phyloP scores from a whole-genome alignment of 164 flowering plant genomes.

The Chimonanthus salicifolius region DNA sequence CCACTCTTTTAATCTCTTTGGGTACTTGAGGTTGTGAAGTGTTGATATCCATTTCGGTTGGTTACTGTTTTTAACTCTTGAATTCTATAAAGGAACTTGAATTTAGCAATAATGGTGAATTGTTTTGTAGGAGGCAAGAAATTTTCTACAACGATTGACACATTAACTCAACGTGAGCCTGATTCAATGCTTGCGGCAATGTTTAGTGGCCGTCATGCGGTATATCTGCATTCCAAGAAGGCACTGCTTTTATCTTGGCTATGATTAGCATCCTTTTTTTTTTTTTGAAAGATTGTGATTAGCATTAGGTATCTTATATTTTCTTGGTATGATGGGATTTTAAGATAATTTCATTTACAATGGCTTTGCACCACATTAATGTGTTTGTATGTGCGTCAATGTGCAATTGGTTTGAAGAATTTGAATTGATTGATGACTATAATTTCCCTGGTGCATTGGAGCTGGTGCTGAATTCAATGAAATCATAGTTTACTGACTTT shows the following conservation, averaged over 20 bases:
- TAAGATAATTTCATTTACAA: neutral
- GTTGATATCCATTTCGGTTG: neutral
- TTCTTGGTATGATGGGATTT: neutral
- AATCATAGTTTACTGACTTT: too few relatives aligned
- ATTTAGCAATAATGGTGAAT: neutral
- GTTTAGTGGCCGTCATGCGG: conserved; percentile 91
- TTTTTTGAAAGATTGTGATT: too few relatives aligned
- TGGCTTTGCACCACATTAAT: neutral
- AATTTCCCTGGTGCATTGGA: too few relatives aligned
- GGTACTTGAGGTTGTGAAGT: neutral
- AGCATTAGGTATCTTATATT: neutral
- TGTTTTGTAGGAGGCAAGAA: conserved; percentile 70
- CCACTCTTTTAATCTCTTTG: neutral
- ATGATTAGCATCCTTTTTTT: neutral
- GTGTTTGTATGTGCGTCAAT: neutral
- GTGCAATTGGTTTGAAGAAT: too few relatives aligned
- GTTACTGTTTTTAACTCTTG: neutral
- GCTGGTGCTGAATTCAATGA: too few relatives aligned
- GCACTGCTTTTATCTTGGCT: conserved; percentile 19
- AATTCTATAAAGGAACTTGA: neutral
- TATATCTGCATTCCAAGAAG: conserved; percentile 52
- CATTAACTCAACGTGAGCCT: conserved; percentile 84
- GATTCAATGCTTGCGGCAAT: conserved; percentile 96
- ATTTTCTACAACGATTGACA: conserved; percentile 73
- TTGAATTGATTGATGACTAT: too few relatives aligned